A percentile compares a stretch with the other conserved stretches of the same genome.
Evolutionary conservation across 1,139 yeast species (phyloP).

Genomic region (Spathaspora sp.): DNA sequence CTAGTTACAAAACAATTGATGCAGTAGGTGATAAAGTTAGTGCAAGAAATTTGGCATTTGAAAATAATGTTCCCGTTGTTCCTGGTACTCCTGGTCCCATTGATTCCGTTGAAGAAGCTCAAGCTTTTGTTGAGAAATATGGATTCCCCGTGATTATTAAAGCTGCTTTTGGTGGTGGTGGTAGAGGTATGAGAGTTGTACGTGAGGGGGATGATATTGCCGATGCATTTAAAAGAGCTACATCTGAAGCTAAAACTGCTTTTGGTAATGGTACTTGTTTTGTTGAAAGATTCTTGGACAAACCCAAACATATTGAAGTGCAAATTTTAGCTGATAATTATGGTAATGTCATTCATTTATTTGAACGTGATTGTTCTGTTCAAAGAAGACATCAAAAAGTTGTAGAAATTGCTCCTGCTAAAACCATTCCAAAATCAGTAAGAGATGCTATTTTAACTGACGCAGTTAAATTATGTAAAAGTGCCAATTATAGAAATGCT

Average conservation of each 20-base stretch:
- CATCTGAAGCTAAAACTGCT: slow-evolving; percentile 90
- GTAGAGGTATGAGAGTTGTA: slow-evolving; percentile 99
- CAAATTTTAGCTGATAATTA: slow-evolving; percentile 91
- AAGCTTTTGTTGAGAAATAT: slow-evolving; percentile 70
- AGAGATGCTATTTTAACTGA: slow-evolving; percentile 91
- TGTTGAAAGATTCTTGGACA: slow-evolving; percentile 91
- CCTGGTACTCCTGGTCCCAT: slow-evolving; percentile 99
- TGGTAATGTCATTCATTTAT: slow-evolving; percentile 93
- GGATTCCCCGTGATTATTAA: slow-evolving; percentile 97
- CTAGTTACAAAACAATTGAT: slow-evolving; percentile 83
- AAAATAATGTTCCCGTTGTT: slow-evolving; percentile 85
- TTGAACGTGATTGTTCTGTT: slow-evolving; percentile 98
- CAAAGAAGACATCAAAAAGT: slow-evolving; percentile 99
- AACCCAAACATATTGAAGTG: slow-evolving; percentile 97
- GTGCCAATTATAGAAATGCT: slow-evolving; percentile 92
- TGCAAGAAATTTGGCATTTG: slow-evolving; percentile 83
- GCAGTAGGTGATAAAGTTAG: slow-evolving; percentile 98
- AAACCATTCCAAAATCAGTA: slow-evolving; percentile 75
- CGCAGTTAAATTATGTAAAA: slow-evolving; percentile 87
- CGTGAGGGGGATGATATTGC: slow-evolving; percentile 91
- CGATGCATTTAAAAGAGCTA: slow-evolving; percentile 93
- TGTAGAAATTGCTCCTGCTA: slow-evolving; percentile 99
- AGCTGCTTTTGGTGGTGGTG: slow-evolving; percentile 99
- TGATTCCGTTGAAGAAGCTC: slow-evolving; percentile 74
- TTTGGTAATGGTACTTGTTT: slow-evolving; percentile 98